Base-by-base conservation (phyloP, 768 basidiomycete genomes). In the Rubroboletus satanas region DNA sequence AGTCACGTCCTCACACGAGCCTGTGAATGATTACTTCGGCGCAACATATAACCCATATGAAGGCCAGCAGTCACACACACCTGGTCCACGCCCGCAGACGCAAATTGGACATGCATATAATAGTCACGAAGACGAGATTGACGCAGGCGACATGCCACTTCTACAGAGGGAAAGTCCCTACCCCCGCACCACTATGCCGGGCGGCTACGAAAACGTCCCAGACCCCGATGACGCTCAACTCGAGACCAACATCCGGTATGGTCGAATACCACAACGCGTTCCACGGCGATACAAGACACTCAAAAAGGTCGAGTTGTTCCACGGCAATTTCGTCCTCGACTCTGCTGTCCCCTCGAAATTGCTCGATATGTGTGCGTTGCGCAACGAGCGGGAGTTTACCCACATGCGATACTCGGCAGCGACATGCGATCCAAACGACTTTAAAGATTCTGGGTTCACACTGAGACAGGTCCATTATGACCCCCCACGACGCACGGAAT, bases 341-440 rank as follows among this genome's bases (percentile, higher is more conserved):
- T 84, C 88, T 11, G 81, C 88, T 0, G 93, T 98, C 0, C 96
- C 96, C 0, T 80, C 87, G n/a, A 96, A 93, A 62, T 77, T 98
- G 39, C 80, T 98, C 28, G 84, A 91, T 56, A 84, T 91, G 79
- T 93, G 90, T 62, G 75, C 84, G 7, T 72, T 81, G 57, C 81
- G 83, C 49, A 86, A 82, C 45, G 93, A 93, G 55, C 84, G 93
- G 58, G 95, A 97, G 71, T 95, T 92, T 68, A 93, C 91, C 0
- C 88, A 93, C 72, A 95, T 98, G 93, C 85, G 96, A 5, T 98
- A 98, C 73, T 88, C 87, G 9, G 96, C 94, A 0, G 93, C 92
- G 15, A 98, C 96, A 0, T 94, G 91, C 73, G 95, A 98, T 71
- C 96, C 96, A 7, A 93, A 98, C 71, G 85, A 92, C 66, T 98